These are phyloP conservation scores for Globisporangium abappressorium DNA, from an alignment of 352 stramenopile species.

Conservation along the genomic window DNA sequence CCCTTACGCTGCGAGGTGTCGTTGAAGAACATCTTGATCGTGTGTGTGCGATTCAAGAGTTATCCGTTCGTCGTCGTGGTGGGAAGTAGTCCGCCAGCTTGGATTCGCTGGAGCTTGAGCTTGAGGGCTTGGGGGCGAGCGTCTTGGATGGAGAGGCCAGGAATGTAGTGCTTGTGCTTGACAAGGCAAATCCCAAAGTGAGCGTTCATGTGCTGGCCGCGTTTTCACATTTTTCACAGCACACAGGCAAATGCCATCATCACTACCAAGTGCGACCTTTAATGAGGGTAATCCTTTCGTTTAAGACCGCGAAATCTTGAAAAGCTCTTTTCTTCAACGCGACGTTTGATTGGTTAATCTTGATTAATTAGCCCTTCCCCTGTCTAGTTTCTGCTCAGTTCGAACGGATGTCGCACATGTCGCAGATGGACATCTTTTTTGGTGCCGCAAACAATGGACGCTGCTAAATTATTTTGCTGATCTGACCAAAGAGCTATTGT, in stretches of 20 bases:
- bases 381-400: background rate
- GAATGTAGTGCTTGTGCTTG: constrained; percentile 9
- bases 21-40: constrained; percentile 13
- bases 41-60: background rate
- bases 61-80: constrained; percentile 2
- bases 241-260: background rate
- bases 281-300: background rate
- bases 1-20: constrained; percentile 14
- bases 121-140: background rate
- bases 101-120: constrained; percentile 1
- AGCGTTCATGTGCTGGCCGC: background rate
- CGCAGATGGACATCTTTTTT: constrained; percentile 13
- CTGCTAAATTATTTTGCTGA: background rate
- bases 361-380: background rate
- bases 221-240: background rate
- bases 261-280: background rate
- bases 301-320: constrained; percentile 10
- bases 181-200: constrained; percentile 22
- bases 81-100: background rate
- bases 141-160: constrained; percentile 4
- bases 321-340: constrained; percentile 3
- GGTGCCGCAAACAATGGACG: background rate
- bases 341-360: constrained; percentile 14
- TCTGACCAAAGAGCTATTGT: background rate
- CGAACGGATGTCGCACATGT: constrained; percentile 11